phyloP scores from a whole-genome alignment of 805 yeast species.

The Saccharomycopsis sp. region DNA sequence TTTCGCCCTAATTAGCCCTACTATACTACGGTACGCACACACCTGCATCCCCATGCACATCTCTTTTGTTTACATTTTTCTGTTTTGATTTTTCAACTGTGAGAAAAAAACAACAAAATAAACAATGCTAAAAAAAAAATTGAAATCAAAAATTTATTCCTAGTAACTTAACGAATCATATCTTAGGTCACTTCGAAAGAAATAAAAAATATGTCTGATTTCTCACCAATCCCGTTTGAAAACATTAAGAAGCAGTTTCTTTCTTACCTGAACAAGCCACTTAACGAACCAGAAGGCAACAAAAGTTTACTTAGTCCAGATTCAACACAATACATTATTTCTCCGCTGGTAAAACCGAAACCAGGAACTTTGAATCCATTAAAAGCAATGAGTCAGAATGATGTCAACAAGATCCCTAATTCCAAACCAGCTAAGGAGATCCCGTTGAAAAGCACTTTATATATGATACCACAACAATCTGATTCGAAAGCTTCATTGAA shows the following conservation, averaged over 20 bases:
- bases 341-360: slow-evolving; percentile 3
- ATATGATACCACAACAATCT: not conserved
- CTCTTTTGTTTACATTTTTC: not conserved
- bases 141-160: not conserved
- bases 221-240: slow-evolving; percentile 21
- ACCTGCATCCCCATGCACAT: not conserved
- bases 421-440: too few species aligned
- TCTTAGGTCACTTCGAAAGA: not conserved
- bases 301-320: slow-evolving; percentile 8
- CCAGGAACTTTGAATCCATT: not conserved
- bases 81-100: not conserved
- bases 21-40: not conserved
- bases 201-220: slow-evolving; percentile 9
- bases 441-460: not conserved
- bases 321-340: not conserved
- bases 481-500: slow-evolving; percentile 13
- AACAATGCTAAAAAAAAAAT: not conserved
- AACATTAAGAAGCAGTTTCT: slow-evolving; percentile 17
- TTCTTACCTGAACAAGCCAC: slow-evolving; percentile 4
- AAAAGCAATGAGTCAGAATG: not conserved
- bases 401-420: not conserved
- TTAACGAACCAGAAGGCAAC: slow-evolving; percentile 1
- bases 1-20: too few species aligned
- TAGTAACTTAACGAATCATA: not conserved
- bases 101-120: not conserved